Conservation (phyloP, 306 rosid genomes). For the Prunus padus region DNA sequence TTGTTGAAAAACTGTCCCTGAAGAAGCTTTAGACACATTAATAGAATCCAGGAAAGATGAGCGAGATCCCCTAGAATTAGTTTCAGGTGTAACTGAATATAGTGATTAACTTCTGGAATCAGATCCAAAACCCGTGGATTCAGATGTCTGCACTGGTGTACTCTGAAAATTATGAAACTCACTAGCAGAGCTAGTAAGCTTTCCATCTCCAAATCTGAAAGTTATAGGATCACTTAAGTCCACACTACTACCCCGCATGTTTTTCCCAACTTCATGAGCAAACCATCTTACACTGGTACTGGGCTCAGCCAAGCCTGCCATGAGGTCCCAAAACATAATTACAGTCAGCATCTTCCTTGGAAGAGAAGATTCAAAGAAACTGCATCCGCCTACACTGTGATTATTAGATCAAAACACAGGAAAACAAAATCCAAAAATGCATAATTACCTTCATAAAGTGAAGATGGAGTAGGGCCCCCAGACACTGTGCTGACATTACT, state of each 20-base stretch:
- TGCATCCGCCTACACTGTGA: not conserved
- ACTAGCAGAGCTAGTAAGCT: conserved; percentile 32
- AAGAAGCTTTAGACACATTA: conserved; percentile 52
- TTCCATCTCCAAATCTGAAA: conserved; percentile 40
- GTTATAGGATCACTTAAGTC: conserved; percentile 39
- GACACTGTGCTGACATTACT: conserved; percentile 37
- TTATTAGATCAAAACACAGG: conserved; percentile 9
- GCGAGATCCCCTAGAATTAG: conserved; percentile 66
- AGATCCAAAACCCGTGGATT: conserved; percentile 35
- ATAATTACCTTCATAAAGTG: conserved; percentile 54
- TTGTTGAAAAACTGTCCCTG: conserved; percentile 49
- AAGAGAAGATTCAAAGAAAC: conserved; percentile 16
- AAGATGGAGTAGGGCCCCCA: conserved; percentile 35
- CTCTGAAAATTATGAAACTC: conserved; percentile 37
- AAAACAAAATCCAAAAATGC: conserved; percentile 11
- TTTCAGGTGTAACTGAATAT: conserved; percentile 46
- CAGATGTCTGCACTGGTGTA: conserved; percentile 41
- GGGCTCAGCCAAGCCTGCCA: conserved; percentile 32
- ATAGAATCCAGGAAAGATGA: conserved; percentile 89
- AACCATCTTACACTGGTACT: conserved; percentile 19
- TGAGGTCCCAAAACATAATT: conserved; percentile 18
- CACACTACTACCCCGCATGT: conserved; percentile 25
- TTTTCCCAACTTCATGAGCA: conserved; percentile 42
- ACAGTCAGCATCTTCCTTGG: conserved; percentile 21
- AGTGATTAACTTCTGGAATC: conserved; percentile 41